A percentile compares a stretch with the other conserved stretches of the same genome.
These are phyloP conservation scores for Hyaloscypha finlandica DNA, from an alignment of 495 filamentous ascomycete genomes.

Conservation along the genomic window DNA sequence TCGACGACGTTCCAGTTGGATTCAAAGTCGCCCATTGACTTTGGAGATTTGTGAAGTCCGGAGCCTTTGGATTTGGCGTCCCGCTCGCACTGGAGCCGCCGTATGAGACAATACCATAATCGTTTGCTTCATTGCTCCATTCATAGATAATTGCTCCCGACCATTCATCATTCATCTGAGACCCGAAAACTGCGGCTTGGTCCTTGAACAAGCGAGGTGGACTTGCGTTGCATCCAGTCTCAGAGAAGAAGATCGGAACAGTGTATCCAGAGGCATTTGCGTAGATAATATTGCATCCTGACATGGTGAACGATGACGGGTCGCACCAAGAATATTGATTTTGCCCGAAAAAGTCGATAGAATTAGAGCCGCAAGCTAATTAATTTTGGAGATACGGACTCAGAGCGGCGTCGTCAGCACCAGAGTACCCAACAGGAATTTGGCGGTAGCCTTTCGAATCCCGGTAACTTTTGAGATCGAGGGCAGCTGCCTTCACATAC, in stretches of 20 bases:
- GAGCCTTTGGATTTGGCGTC: slow-evolving; percentile 69
- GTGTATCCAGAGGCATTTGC: slow-evolving; percentile 51
- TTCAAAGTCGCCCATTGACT: slow-evolving; percentile 72
- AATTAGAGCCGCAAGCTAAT: slow-evolving; percentile 72
- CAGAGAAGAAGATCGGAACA: slow-evolving; percentile 80
- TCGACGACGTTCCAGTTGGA: slow-evolving; percentile 63
- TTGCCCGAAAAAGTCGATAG: slow-evolving; percentile 77
- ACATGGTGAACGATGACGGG: slow-evolving; percentile 56
- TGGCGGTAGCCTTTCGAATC: slow-evolving; percentile 72
- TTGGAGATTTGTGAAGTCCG: slow-evolving; percentile 79
- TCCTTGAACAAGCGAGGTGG: slow-evolving; percentile 71
- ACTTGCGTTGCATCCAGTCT: slow-evolving; percentile 70
- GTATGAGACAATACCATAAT: slow-evolving; percentile 84
- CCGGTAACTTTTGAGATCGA: slow-evolving; percentile 78
- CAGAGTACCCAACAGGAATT: slow-evolving; percentile 82
- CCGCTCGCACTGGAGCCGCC: slow-evolving; percentile 61
- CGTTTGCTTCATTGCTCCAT: slow-evolving; percentile 83
- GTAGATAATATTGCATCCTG: slow-evolving; percentile 70
- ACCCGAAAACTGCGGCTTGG: slow-evolving; percentile 71
- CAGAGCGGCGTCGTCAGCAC: slow-evolving; percentile 54
- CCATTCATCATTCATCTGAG: slow-evolving; percentile 70
- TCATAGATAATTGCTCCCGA: slow-evolving; percentile 85
- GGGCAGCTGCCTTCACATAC: slow-evolving; percentile 74
- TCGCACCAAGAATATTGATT: slow-evolving; percentile 88
- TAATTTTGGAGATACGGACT: slow-evolving; percentile 81